A percentile compares a stretch with the other conserved stretches of the same genome.
Evolutionary conservation across 345 rosid genomes (phyloP).

Genomic region (Eucalyptus rudis): DNA sequence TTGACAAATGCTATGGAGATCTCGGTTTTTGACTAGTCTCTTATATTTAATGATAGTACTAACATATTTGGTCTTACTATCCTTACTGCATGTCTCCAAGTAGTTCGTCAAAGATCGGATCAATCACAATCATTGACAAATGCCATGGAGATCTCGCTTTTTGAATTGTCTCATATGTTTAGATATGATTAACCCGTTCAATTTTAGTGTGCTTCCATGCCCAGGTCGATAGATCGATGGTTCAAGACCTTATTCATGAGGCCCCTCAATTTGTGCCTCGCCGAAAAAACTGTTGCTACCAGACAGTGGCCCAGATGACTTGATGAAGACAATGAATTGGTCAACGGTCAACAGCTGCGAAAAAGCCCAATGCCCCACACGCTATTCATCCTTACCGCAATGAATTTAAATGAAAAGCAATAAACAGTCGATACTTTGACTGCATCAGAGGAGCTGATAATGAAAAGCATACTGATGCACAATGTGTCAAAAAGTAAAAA

Average conservation of each 20-base stretch:
- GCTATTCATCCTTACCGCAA: conserved; percentile 37
- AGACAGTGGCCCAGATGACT: conserved; percentile 24
- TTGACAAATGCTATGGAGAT: neutral
- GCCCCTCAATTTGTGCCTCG: conserved; percentile 10
- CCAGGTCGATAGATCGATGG: neutral
- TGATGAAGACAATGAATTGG: conserved; percentile 48
- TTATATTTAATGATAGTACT: too few relatives aligned
- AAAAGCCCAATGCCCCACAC: conserved; percentile 64
- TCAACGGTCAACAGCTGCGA: conserved; percentile 11
- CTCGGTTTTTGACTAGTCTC: neutral
- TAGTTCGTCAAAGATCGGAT: neutral
- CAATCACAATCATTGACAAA: accelerated
- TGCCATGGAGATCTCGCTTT: neutral
- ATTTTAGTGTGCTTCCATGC: neutral
- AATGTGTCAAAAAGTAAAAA: neutral
- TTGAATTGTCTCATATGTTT: neutral
- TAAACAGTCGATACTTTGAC: neutral
- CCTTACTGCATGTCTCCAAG: accelerated
- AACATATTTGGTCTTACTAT: accelerated
- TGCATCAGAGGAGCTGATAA: neutral
- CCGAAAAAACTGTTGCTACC: conserved; percentile 27
- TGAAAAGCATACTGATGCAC: neutral
- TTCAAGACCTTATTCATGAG: conserved; percentile 23
- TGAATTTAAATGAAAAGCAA: neutral
- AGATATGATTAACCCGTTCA: neutral